Conservation (phyloP, 805 yeast species). For the Metschnikowia vanudenii region DNA sequence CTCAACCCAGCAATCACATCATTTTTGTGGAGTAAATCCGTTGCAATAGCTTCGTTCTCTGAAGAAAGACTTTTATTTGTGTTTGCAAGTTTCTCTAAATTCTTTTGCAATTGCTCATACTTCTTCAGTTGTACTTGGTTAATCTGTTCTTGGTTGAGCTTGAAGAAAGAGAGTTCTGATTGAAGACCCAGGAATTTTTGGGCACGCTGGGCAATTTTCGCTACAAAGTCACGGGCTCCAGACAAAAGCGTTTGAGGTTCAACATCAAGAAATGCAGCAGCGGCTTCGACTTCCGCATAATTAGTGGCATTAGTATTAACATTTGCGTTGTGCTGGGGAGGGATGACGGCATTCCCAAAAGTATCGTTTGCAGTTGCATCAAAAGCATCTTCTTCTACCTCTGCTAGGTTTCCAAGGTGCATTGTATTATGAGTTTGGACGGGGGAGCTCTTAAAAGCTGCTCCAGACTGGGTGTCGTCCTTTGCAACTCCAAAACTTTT, state of each 20-base stretch:
- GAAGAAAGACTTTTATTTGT: constrained; percentile 23
- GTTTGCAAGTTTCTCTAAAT: constrained; percentile 21
- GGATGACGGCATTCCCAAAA: constrained; percentile 12
- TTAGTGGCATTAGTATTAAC: constrained; percentile 11
- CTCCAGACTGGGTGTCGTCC: constrained; percentile 22
- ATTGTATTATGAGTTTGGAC: constrained; percentile 15
- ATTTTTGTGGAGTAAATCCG: constrained; percentile 13
- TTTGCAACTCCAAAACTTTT: constrained; percentile 41
- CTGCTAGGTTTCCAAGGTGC: constrained; percentile 14
- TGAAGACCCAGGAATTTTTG: constrained; percentile 28
- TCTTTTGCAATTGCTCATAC: constrained; percentile 21
- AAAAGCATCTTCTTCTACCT: constrained; percentile 17
- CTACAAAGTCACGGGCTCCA: constrained; percentile 18
- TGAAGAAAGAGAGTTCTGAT: constrained; percentile 32
- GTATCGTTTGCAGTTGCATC: constrained; percentile 20
- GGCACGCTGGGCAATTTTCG: constrained; percentile 26
- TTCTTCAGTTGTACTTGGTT: constrained; percentile 27
- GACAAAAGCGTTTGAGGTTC: constrained; percentile 19
- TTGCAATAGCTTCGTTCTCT: constrained; percentile 16
- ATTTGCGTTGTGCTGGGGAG: constrained; percentile 1
- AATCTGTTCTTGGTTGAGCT: constrained; percentile 36
- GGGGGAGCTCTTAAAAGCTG: constrained; percentile 23
- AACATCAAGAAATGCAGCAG: constrained; percentile 30
- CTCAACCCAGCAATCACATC: constrained; percentile 17
- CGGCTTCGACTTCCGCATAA: constrained; percentile 16